Percentiles rank a stretch among this genome's conserved stretches.
phyloP scores from a whole-genome alignment of 768 basidiomycete genomes.

The Mycena latifolia region DNA sequence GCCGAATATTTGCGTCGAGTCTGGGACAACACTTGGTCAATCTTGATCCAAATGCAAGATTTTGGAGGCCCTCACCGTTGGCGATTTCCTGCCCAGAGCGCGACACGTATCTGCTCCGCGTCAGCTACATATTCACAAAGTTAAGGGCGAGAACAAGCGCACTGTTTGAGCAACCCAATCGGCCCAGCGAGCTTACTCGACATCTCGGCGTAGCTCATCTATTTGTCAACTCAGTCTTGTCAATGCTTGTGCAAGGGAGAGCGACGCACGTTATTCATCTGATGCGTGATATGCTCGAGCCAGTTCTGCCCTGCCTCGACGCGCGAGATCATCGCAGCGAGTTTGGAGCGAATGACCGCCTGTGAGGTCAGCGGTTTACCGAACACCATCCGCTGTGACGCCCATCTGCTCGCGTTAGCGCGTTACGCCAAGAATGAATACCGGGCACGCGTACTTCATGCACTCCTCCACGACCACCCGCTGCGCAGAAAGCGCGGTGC shows the following conservation, averaged over 20 bases:
- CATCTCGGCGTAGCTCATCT: constrained; percentile 92
- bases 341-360: constrained; percentile 89
- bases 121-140: constrained; percentile 13
- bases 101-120: constrained; percentile 69
- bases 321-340: constrained; percentile 91
- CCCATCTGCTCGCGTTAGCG: constrained; percentile 68
- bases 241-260: too few species aligned
- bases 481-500: constrained; percentile 79
- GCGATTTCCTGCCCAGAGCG: constrained; percentile 79
- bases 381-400: constrained; percentile 90
- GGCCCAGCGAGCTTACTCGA: constrained; percentile 89
- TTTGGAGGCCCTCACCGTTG: constrained; percentile 55
- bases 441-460: constrained; percentile 68
- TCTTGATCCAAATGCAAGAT: constrained; percentile 43
- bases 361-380: constrained; percentile 87
- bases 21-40: constrained; percentile 48
- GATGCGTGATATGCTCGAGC: constrained; percentile 91
- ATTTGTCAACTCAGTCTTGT: constrained; percentile 8
- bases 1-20: constrained; percentile 89
- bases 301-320: constrained; percentile 89
- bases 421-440: not conserved
- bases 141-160: constrained; percentile 40
- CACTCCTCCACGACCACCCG: constrained; percentile 90
- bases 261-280: constrained; percentile 85
- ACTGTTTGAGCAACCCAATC: constrained; percentile 93